These are phyloP conservation scores for Cryptosporidium viatorum DNA, from an alignment of 169 alveolate genomes.

Conservation along the genomic window DNA sequence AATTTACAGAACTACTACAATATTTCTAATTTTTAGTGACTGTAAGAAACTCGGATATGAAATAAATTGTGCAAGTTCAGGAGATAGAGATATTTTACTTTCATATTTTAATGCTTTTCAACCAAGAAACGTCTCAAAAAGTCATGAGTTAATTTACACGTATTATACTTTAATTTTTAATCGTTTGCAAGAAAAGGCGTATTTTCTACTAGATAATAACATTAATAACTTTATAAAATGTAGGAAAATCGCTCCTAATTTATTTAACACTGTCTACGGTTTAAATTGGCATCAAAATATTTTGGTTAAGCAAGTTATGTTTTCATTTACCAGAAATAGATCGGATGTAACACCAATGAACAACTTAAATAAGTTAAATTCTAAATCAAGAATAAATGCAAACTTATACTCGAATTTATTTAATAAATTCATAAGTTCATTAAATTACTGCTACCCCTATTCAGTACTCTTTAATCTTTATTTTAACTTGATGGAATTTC, in stretches of 20 bases:
- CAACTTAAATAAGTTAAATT: background rate
- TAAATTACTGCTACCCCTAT: slow-evolving; percentile 20
- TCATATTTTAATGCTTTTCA: slow-evolving; percentile 52
- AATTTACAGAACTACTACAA: slow-evolving; percentile 39
- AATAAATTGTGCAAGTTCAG: background rate
- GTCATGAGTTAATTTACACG: background rate
- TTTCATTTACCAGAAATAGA: slow-evolving; percentile 39
- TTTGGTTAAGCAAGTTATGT: slow-evolving; percentile 27
- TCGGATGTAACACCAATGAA: background rate
- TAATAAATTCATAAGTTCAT: slow-evolving; percentile 13
- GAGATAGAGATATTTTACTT: slow-evolving; percentile 7
- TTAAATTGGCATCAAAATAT: slow-evolving; percentile 68
- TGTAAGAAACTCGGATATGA: slow-evolving; percentile 20
- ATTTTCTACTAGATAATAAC: slow-evolving; percentile 31
- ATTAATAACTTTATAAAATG: slow-evolving; percentile 5
- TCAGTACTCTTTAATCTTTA: slow-evolving; percentile 22
- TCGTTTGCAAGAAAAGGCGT: slow-evolving; percentile 67
- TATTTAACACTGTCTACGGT: slow-evolving; percentile 38
- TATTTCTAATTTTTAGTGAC: slow-evolving; percentile 46
- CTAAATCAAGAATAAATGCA: background rate
- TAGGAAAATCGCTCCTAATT: background rate
- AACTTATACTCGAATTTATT: slow-evolving; percentile 9
- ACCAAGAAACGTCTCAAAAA: background rate
- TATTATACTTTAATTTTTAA: slow-evolving; percentile 9
- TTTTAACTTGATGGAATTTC: slow-evolving; percentile 14